A percentile compares a stretch with the other conserved stretches of the same genome.
phyloP scores from a whole-genome alignment of 139 green algal genomes.

The Chlamydomonas incerta region DNA sequence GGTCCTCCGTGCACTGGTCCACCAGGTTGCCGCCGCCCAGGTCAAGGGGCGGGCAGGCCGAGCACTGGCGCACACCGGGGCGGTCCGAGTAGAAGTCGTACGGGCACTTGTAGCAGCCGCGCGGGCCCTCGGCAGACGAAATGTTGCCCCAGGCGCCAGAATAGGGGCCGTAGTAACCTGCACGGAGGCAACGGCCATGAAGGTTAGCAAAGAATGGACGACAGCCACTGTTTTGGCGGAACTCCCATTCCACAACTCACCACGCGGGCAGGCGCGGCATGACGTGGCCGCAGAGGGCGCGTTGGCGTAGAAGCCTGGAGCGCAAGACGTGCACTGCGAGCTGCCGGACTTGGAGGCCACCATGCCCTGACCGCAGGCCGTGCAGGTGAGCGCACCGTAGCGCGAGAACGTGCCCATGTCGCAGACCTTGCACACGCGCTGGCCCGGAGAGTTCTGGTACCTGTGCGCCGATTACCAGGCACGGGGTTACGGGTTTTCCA shows the following conservation, averaged over 20 bases:
- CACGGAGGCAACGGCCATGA: too few species aligned
- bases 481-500: too few species aligned
- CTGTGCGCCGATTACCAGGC: background rate
- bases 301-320: conserved; percentile 32
- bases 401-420: background rate
- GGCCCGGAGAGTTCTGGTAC: conserved; percentile 7
- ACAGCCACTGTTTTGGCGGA: too few species aligned
- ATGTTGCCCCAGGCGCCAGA: background rate
- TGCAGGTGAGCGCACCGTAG: conserved; percentile 1
- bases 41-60: background rate
- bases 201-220: too few species aligned
- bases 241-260: too few species aligned
- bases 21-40: background rate
- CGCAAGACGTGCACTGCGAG: background rate
- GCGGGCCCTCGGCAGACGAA: conserved; percentile 4
- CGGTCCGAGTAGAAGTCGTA: conserved; percentile 11
- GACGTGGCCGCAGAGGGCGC: background rate
- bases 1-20: conserved; percentile 5
- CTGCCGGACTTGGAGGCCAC: conserved; percentile 18
- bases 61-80: conserved; percentile 15
- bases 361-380: background rate
- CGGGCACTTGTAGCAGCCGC: conserved; percentile 37
- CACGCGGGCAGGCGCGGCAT: conserved; percentile 22
- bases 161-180: conserved; percentile 20
- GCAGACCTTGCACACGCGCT: conserved; percentile 28